Base-by-base conservation (phyloP, 208 protist genomes). In the Novymonas esmeraldas region DNA sequence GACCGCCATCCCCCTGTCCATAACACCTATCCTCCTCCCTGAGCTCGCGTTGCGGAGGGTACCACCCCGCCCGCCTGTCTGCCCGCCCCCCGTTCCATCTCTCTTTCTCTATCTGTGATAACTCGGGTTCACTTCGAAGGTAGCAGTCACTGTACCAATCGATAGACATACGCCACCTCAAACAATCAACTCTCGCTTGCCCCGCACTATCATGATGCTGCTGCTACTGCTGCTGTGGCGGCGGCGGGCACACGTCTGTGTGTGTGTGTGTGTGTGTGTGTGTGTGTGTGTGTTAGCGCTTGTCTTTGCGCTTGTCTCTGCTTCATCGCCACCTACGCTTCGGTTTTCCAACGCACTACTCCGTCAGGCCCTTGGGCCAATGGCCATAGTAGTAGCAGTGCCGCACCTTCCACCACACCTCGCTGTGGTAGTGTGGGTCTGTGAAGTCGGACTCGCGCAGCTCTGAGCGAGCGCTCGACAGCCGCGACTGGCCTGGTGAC, bases 321-420 rank as follows among this genome's bases (percentile, higher is more conserved):
- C 9, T 29, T 63, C 57, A 10, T 39, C n/a, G 54, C 16, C 20
- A 39, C 24, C 18, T 49, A 13, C 20, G 26, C 54, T n/a, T 29
- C 31, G n/a, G n/a, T n/a, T 46, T 62, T 7, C 6, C 33, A 20
- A 28, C 6, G 46, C 49, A 2, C 54, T 85, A 95, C 63, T 91
- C 91, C 5, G 80, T 71, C 11, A 96, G 48, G 13, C 92, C 81
- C 70, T 91, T 94, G 7, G 92, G 92, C 92, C 92, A 96, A 61
- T 96, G 92, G 18, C 92, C 89, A 68, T 95, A 96, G 70, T 92
- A 93, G 57, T 72, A 63, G 34, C 80, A 70, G 76, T 96, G 92
- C 20, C 87, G 81, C 31, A 96, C 45, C 69, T 93, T 94, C 92
- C 92, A 96, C 89, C 87, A 94, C 24, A 94, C 70, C 73, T 96